Conservation (phyloP, 352 stramenopile genomes). For the Elongisporangium anandrum region DNA sequence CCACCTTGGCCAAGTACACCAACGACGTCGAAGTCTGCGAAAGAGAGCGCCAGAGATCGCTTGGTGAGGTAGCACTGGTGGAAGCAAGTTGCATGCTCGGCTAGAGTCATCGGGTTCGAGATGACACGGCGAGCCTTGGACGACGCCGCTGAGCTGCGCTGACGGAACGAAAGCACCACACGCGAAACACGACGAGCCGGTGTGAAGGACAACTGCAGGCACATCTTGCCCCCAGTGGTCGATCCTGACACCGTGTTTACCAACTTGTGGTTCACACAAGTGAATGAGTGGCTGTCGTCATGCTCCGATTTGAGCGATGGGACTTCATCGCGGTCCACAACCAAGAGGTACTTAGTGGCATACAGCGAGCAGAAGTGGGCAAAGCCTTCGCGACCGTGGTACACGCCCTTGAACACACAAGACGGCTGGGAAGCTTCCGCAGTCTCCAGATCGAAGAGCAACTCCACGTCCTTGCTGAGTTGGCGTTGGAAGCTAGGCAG, state of each 20-base stretch:
- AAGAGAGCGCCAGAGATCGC: constrained; percentile 75
- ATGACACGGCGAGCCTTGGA: constrained; percentile 47
- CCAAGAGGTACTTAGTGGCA: constrained; percentile 73
- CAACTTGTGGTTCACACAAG: constrained; percentile 43
- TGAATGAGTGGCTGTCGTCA: constrained; percentile 72
- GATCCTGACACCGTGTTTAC: constrained; percentile 79
- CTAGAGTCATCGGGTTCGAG: constrained; percentile 72
- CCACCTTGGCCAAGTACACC: constrained; percentile 76
- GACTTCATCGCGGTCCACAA: constrained; percentile 43
- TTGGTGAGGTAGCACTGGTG: constrained; percentile 82
- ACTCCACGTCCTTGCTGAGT: constrained; percentile 80
- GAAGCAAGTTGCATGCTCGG: constrained; percentile 73
- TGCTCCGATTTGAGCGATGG: constrained; percentile 52
- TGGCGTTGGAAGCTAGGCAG: constrained; percentile 73
- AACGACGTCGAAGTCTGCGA: constrained; percentile 84
- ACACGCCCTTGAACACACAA: constrained; percentile 86
- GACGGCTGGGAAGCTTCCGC: constrained; percentile 64
- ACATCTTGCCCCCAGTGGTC: constrained; percentile 68
- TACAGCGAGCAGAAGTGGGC: constrained; percentile 83
- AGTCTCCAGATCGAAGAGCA: constrained; percentile 83
- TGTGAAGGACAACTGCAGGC: constrained; percentile 79
- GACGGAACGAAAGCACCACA: constrained; percentile 80
- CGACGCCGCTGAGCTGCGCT: constrained; percentile 35
- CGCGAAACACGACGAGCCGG: constrained; percentile 77
- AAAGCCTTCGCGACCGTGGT: constrained; percentile 82